Evolutionary conservation across 2,329 filamentous ascomycete genomes (phyloP), one percentile per base, ranked within the genome.

Genomic region (Stachybotrys chlorohalonatus): DNA sequence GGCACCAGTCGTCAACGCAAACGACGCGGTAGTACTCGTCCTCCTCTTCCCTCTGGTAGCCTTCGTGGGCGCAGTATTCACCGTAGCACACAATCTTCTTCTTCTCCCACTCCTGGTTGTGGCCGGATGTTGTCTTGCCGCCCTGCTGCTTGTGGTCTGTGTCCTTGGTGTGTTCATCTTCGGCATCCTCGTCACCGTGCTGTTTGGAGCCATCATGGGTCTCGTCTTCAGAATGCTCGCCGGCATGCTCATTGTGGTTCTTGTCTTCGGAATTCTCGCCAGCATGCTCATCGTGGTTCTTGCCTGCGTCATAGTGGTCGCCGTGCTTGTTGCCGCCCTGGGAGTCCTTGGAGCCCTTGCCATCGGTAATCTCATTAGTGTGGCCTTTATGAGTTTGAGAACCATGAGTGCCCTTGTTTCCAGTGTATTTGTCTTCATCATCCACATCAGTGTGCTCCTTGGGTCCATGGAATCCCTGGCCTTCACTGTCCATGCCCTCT

Each of bases 1-100:
- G 59, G 63, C 66, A 69, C 48, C 60, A 31, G 31, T 63, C 58
- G 31, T 61, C 62, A 3, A 60, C 2, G 67, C 70, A 72, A 60
- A 68, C 60, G 56, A 70, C 63, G 11, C 68, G 67, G 52, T 67
- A 56, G 55, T 59, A 56, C 55, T 64, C 57, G 60, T 61, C 63
- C 31, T 65, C 55, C 36, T 64, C 60, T 51, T 57, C 64, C 24
- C 24, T 24, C 24, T 24, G 24, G 24, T 24, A 24, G 24, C 61
- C 57, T 55, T 66, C 65, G 36, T 59, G 63, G 39, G 57, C 54
- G 61, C 70, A 73, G 60, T 60, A 51, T 24, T 64, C 66, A 31
- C 69, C 69, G 56, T 64, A 65, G 62, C 69, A 70, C 63, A 69
- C 63, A 16, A 72, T 62, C 59, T 64, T 66, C 62, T 68, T 66